Evolutionary conservation across 2,329 filamentous ascomycete genomes (phyloP).

Genomic region (Hirsutella rhossiliensis): DNA sequence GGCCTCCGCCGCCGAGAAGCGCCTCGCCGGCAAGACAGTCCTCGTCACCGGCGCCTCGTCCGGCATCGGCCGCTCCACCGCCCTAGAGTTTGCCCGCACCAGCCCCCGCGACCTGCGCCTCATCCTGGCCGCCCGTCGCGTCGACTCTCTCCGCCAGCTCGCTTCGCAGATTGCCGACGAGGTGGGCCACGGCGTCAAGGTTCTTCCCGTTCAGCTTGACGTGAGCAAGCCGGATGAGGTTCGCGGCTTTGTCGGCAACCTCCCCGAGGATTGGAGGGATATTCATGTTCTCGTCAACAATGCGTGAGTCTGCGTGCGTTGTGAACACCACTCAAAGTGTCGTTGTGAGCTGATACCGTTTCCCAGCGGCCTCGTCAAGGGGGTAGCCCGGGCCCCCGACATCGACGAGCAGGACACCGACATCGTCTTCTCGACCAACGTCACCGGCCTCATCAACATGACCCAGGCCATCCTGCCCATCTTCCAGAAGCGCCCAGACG

Average conservation of each 20-base stretch:
- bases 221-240: slow-evolving; percentile 72
- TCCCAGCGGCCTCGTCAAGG: slow-evolving; percentile 74
- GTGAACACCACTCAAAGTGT: not conserved
- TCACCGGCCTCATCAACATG: slow-evolving; percentile 91
- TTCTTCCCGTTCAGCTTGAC: slow-evolving; percentile 74
- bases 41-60: slow-evolving; percentile 87
- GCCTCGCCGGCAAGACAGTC: slow-evolving; percentile 86
- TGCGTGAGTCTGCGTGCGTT: slow-evolving; percentile 48
- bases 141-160: slow-evolving; percentile 66
- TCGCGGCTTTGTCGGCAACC: slow-evolving; percentile 52
- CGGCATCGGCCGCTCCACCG: slow-evolving; percentile 73
- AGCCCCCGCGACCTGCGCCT: slow-evolving; percentile 69
- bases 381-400: slow-evolving; percentile 72
- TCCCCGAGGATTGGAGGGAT: slow-evolving; percentile 73
- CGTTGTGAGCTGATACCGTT: not conserved
- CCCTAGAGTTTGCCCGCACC: slow-evolving; percentile 87
- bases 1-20: slow-evolving; percentile 56
- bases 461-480: slow-evolving; percentile 81
- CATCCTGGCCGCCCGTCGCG: slow-evolving; percentile 76
- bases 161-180: slow-evolving; percentile 66
- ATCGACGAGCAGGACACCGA: slow-evolving; percentile 75
- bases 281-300: slow-evolving; percentile 93
- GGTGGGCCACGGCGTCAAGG: slow-evolving; percentile 67
- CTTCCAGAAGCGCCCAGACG: slow-evolving; percentile 64
- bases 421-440: slow-evolving; percentile 85